phyloP scores from a whole-genome alignment of 2,329 filamentous ascomycete genomes.

The Cladosporium austrohemisphaericum region DNA sequence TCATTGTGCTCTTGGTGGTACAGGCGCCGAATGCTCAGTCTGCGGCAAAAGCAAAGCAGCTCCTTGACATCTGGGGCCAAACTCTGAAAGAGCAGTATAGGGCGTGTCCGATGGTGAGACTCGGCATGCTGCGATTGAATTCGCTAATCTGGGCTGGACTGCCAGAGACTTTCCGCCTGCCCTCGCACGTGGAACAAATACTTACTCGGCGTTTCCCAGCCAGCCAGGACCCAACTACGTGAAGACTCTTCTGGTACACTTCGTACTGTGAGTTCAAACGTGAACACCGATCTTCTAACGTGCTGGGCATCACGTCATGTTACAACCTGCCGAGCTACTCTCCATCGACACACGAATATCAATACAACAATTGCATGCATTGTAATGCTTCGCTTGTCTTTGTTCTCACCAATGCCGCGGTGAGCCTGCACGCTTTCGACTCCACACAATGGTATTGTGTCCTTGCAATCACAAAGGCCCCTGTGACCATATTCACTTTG shows the following conservation, averaged over 20 bases:
- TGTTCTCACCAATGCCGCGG: too few relatives aligned
- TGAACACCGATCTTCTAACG: too few relatives aligned
- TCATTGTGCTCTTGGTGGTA: neutral
- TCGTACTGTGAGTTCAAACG: too few relatives aligned
- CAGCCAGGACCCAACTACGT: neutral
- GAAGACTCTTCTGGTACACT: too few relatives aligned
- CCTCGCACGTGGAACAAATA: slow-evolving; percentile 8
- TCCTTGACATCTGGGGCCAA: slow-evolving; percentile 7
- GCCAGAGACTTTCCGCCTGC: slow-evolving; percentile 4
- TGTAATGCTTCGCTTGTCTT: too few relatives aligned
- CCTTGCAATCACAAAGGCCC: neutral
- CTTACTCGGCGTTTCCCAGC: neutral
- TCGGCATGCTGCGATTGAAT: slow-evolving; percentile 4
- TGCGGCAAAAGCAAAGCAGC: slow-evolving; percentile 5
- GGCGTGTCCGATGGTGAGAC: slow-evolving; percentile 2
- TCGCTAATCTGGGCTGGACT: neutral
- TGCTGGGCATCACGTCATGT: too few relatives aligned
- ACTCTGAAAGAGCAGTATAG: neutral
- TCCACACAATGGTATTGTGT: slow-evolving; percentile 1
- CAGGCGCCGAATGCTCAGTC: slow-evolving; percentile 6
- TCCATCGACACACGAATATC: too few relatives aligned
- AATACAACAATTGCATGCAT: too few relatives aligned
- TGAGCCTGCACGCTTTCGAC: too few relatives aligned
- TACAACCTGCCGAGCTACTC: too few relatives aligned
- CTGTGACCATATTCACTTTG: neutral